Conservation (phyloP, 2,329 filamentous ascomycete genomes). For the Calonectria pauciramosa region DNA sequence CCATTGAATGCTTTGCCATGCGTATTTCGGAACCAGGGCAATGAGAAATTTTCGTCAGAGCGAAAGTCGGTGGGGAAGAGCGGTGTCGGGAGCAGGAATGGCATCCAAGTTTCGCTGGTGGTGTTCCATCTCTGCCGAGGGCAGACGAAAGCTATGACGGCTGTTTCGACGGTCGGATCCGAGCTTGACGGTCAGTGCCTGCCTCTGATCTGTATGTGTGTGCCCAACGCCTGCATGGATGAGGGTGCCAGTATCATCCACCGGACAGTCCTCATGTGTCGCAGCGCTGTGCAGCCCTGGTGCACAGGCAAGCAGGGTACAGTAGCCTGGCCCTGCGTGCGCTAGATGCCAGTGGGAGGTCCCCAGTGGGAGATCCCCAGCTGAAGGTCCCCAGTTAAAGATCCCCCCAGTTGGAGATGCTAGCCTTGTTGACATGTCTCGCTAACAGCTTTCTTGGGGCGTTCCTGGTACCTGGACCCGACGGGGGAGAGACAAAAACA, state of each 20-base stretch:
- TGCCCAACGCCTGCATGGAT: neutral
- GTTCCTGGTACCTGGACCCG: conserved; percentile 11
- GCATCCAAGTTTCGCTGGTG: neutral
- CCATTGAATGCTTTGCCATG: neutral
- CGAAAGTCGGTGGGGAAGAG: conserved; percentile 9
- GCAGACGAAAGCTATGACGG: conserved; percentile 2
- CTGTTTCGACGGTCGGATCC: conserved; percentile 6
- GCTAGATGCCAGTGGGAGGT: neutral
- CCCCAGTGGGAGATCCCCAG: neutral
- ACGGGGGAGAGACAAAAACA: neutral
- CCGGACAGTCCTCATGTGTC: neutral
- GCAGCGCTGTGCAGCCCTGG: neutral
- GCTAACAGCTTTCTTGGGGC: neutral
- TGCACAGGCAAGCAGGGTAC: neutral
- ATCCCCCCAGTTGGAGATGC: neutral
- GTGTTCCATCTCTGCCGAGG: neutral
- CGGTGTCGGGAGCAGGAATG: neutral
- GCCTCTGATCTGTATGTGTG: neutral
- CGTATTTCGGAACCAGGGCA: neutral
- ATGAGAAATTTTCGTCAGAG: neutral
- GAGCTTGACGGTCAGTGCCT: neutral
- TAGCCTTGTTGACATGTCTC: conserved; percentile 7
- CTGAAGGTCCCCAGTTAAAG: neutral
- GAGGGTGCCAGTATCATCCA: neutral
- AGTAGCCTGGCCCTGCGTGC: neutral